phyloP scores from a whole-genome alignment of 805 yeast genomes.

The Wickerhamomyces queroliae region DNA sequence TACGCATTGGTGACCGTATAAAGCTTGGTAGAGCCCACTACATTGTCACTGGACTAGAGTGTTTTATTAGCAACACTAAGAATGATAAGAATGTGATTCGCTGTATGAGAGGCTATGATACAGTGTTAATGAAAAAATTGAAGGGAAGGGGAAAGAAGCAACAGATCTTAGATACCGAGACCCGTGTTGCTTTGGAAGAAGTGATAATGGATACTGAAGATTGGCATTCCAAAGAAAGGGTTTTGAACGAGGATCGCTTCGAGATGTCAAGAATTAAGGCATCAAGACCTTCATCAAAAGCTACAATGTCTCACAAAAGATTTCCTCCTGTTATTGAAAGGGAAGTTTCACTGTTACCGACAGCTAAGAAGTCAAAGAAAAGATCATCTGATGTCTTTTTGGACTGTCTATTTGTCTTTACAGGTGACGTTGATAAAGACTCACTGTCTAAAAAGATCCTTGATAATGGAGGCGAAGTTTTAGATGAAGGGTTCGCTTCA shows the following conservation, averaged over 20 bases:
- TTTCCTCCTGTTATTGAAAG: constrained; percentile 9
- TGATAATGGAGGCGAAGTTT: constrained; percentile 37
- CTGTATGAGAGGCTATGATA: constrained; percentile 60
- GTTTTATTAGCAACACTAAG: constrained; percentile 8
- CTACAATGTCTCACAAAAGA: constrained; percentile 5
- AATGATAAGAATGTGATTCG: constrained; percentile 26
- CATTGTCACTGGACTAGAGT: constrained; percentile 41
- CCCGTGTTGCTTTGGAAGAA: constrained; percentile 22
- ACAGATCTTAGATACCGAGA: constrained; percentile 11
- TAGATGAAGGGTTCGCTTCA: constrained; percentile 28
- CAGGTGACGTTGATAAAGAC: constrained; percentile 28
- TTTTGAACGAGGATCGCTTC: constrained; percentile 11
- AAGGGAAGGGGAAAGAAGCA: constrained; percentile 14
- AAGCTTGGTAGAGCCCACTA: constrained; percentile 30
- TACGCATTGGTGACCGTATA: constrained; percentile 52
- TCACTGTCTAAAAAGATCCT: constrained; percentile 30
- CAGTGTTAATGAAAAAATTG: constrained; percentile 32
- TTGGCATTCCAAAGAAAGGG: constrained; percentile 30
- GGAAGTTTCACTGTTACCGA: constrained; percentile 6
- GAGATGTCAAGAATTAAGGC: constrained; percentile 12
- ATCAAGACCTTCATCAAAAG: constrained; percentile 9
- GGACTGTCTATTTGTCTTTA: constrained; percentile 33
- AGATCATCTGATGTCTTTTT: constrained; percentile 18
- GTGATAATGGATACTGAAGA: constrained; percentile 26
- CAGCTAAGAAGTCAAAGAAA: constrained; percentile 1